Evolutionary conservation across 768 basidiomycete genomes (phyloP).

Genomic region (Calvatia gigantea): DNA sequence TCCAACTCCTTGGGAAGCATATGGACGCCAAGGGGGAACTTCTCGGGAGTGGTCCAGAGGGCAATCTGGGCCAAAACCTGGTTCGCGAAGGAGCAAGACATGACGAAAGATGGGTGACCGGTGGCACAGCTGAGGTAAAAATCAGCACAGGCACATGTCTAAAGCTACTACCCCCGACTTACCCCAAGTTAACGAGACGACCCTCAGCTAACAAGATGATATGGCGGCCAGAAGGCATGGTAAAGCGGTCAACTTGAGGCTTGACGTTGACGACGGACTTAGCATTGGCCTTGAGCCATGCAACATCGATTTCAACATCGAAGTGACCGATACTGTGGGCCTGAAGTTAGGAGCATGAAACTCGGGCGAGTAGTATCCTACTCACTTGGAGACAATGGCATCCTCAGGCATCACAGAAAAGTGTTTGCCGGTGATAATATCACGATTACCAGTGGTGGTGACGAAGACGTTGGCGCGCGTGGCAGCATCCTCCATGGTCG

Average conservation of each 20-base stretch:
- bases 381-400: slow-evolving; percentile 96
- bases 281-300: slow-evolving; percentile 96
- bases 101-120: slow-evolving; percentile 98
- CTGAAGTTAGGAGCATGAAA: slow-evolving; percentile 4
- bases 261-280: slow-evolving; percentile 85
- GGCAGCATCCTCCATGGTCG: slow-evolving; percentile 98
- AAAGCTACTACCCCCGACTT: slow-evolving; percentile 19
- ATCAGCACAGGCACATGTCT: slow-evolving; percentile 12
- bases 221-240: slow-evolving; percentile 89
- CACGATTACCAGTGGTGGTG: slow-evolving; percentile 97
- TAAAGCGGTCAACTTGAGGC: slow-evolving; percentile 98
- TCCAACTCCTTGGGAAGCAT: slow-evolving; percentile 98
- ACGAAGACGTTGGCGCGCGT: slow-evolving; percentile 88
- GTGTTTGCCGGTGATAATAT: slow-evolving; percentile 92
- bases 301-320: slow-evolving; percentile 92
- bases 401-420: slow-evolving; percentile 95
- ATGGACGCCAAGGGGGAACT: slow-evolving; percentile 97
- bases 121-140: slow-evolving; percentile 72
- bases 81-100: slow-evolving; percentile 99
- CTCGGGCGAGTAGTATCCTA: slow-evolving; percentile 12
- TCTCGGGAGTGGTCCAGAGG: slow-evolving; percentile 89
- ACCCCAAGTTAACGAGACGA: slow-evolving; percentile 98
- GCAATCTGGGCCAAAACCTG: slow-evolving; percentile 98
- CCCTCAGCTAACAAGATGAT: slow-evolving; percentile 97
- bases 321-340: slow-evolving; percentile 74